phyloP scores from a whole-genome alignment of 495 filamentous ascomycete genomes.

The Mycothermus thermophilus region DNA sequence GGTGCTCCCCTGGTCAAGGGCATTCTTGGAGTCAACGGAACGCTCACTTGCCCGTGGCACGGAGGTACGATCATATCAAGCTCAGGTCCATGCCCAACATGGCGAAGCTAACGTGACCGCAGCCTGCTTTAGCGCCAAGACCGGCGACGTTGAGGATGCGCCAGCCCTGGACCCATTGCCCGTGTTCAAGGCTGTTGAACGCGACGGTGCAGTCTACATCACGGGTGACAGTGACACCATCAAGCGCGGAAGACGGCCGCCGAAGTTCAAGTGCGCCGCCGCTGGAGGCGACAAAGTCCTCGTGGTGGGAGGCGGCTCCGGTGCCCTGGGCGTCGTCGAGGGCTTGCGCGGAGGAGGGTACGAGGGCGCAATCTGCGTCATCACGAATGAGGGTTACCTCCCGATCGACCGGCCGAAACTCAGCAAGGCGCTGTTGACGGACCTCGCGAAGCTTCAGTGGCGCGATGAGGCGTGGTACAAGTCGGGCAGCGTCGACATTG shows the following conservation, averaged over 20 bases:
- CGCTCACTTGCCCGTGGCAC: slow-evolving; percentile 90
- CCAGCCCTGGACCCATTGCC: slow-evolving; percentile 72
- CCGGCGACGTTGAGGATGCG: slow-evolving; percentile 91
- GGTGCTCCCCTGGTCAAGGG: slow-evolving; percentile 75
- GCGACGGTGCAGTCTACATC: slow-evolving; percentile 71
- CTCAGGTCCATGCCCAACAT: background rate
- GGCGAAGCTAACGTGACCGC: background rate
- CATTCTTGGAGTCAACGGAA: slow-evolving; percentile 65
- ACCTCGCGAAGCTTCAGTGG: slow-evolving; percentile 61
- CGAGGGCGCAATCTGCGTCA: slow-evolving; percentile 65
- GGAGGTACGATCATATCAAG: slow-evolving; percentile 44
- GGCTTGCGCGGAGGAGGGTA: slow-evolving; percentile 69
- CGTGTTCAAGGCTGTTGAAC: slow-evolving; percentile 66
- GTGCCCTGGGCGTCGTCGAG: slow-evolving; percentile 65
- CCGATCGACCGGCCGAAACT: slow-evolving; percentile 92
- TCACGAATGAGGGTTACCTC: slow-evolving; percentile 69
- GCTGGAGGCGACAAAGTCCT: slow-evolving; percentile 55
- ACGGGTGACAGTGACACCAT: slow-evolving; percentile 67
- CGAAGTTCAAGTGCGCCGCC: slow-evolving; percentile 53
- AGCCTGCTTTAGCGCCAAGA: slow-evolving; percentile 83
- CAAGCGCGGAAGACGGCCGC: slow-evolving; percentile 56
- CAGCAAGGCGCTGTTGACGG: slow-evolving; percentile 84
- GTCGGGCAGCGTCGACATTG: slow-evolving; percentile 53
- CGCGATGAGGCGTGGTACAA: slow-evolving; percentile 65
- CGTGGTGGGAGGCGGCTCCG: slow-evolving; percentile 82